Base-by-base conservation (phyloP, 768 basidiomycete species). In the Omphalotus guepiniiformis region DNA sequence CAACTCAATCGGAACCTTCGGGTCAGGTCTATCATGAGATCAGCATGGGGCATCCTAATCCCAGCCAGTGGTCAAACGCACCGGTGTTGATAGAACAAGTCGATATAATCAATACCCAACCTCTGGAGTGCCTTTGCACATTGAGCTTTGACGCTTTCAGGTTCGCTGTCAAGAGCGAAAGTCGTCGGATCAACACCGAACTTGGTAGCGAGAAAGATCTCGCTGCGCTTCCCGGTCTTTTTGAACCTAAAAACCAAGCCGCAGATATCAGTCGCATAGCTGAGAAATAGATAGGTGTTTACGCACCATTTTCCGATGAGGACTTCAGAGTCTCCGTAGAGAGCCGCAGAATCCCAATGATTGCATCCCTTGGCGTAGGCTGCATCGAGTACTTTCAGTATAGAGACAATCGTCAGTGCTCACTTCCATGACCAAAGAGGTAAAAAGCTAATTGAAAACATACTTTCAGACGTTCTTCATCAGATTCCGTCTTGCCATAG, bases 391-490 rank as follows among this genome's bases (percentile, higher is more conserved):
- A 75, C 48, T 70, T 73, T 30, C 38, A 23, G n/a, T n/a, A n/a
- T 28, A 5, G 15, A 41, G 19, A 32, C 4, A 3, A 3, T 15
- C 27, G n/a, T 9, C n/a, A 43, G 30, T 16, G n/a, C n/a, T n/a
- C n/a, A n/a, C 30, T n/a, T 9, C 28, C 4, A 39, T 21, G 18
- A 6, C 1, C 25, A n/a, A 32, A 36, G 15, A 21, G 39, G 7
- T 40, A n/a, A 19, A 21, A 40, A 26, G 8, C 18, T n/a, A 44
- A n/a, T n/a, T n/a, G 27, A 19, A 36, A 21, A 28, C 15, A 15
- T 38, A 75, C 75, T 65, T 73, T 76, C 49, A 80, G 65, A 2
- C 78, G 68, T 39, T 78, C 76, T 51, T 79, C 75, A 45, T 80
- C 77, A 4, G 70, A 50, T 0, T 55, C 53, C 1, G 53, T 49